phyloP scores from a whole-genome alignment of 345 rosid genomes.

The Viola odorata region DNA sequence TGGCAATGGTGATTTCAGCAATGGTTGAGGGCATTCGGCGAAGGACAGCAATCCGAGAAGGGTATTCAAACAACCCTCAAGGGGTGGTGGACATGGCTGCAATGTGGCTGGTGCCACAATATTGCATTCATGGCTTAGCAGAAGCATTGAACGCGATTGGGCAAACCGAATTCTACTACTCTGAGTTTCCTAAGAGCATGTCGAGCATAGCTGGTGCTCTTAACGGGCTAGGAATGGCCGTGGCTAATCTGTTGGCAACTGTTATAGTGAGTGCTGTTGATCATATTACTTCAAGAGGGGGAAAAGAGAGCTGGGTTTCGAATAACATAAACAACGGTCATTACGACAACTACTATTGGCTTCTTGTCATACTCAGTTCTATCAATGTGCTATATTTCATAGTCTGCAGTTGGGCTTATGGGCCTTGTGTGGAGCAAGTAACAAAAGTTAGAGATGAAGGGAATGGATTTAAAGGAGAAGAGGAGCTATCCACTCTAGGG shows the following conservation, averaged over 20 bases:
- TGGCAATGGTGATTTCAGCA: constrained; percentile 31
- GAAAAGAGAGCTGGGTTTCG: constrained; percentile 43
- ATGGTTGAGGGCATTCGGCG: constrained; percentile 35
- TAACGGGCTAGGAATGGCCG: constrained; percentile 19
- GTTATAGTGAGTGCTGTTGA: constrained; percentile 32
- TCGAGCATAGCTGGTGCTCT: constrained; percentile 37
- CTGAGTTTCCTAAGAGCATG: constrained; percentile 50
- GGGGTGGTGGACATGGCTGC: constrained; percentile 37
- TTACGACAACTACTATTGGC: constrained; percentile 49
- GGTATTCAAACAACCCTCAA: constrained; percentile 19
- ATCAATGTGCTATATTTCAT: constrained; percentile 55
- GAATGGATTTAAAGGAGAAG: constrained; percentile 25
- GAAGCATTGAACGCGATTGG: constrained; percentile 43
- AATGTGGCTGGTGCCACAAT: constrained; percentile 42
- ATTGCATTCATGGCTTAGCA: constrained; percentile 30
- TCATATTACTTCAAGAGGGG: constrained; percentile 18
- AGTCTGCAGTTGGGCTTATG: constrained; percentile 69
- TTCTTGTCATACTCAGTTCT: constrained; percentile 30
- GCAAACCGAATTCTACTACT: constrained; percentile 47
- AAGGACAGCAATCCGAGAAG: constrained; percentile 20
- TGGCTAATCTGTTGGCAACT: constrained; percentile 37
- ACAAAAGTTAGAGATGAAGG: constrained; percentile 27
- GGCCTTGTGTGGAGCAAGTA: constrained; percentile 42
- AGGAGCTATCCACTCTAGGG: background rate
- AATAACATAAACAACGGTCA: constrained; percentile 42